Evolutionary conservation across 345 rosid species (phyloP).

Genomic region (Tarenaya hassleriana): DNA sequence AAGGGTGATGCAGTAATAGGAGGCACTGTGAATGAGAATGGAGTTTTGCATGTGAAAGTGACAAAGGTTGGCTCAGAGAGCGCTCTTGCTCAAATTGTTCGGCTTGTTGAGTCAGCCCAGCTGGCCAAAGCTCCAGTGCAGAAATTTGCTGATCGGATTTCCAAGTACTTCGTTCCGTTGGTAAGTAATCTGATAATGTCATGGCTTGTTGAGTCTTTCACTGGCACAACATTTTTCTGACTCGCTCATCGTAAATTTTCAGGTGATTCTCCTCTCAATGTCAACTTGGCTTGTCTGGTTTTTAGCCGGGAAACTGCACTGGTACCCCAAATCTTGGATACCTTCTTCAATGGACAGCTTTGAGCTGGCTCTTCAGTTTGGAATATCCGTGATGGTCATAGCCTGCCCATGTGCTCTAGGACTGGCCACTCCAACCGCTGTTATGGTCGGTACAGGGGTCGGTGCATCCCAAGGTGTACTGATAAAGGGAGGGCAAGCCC

Average conservation of each 20-base stretch:
- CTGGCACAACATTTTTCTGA: background rate
- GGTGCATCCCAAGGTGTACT: slow-evolving; percentile 96
- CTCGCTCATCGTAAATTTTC: slow-evolving; percentile 7
- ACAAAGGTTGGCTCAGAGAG: slow-evolving; percentile 91
- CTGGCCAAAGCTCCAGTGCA: slow-evolving; percentile 96
- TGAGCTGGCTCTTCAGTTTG: slow-evolving; percentile 91
- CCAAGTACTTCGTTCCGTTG: slow-evolving; percentile 83
- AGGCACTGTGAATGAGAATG: slow-evolving; percentile 86
- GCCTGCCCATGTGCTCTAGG: slow-evolving; percentile 99
- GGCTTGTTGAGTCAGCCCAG: slow-evolving; percentile 92
- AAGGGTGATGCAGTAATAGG: slow-evolving; percentile 83
- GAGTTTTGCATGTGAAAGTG: slow-evolving; percentile 66
- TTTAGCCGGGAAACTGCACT: slow-evolving; percentile 70
- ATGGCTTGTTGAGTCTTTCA: background rate
- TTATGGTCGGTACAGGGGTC: slow-evolving; percentile 98
- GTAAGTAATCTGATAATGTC: slow-evolving; percentile 31
- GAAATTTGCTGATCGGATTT: slow-evolving; percentile 87
- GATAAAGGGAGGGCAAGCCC: slow-evolving; percentile 92
- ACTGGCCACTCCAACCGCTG: slow-evolving; percentile 98
- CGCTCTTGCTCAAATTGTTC: slow-evolving; percentile 90
- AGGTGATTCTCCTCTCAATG: slow-evolving; percentile 80
- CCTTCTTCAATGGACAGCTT: slow-evolving; percentile 94
- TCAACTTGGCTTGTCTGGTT: slow-evolving; percentile 92
- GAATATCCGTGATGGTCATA: slow-evolving; percentile 96
- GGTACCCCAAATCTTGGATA: slow-evolving; percentile 84